Evolutionary conservation across 106 monocot genomes (phyloP), one percentile per base, ranked within the genome.

Genomic region (Phalaenopsis aphrodite): DNA sequence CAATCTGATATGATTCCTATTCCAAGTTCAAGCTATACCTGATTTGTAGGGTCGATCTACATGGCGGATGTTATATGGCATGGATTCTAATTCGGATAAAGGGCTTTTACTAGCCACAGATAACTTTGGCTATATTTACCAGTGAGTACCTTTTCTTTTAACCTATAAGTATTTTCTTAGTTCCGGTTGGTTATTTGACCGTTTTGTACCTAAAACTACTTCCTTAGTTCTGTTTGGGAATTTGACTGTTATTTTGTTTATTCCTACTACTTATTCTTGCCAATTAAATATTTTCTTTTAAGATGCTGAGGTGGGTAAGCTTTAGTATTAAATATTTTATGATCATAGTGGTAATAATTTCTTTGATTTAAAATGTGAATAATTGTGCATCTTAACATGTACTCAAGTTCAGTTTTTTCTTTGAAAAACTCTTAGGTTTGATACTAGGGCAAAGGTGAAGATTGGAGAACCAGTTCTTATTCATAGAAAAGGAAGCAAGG

Each of bases 51-150:
- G 93, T 42, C 89, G 93, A 30, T 80, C 87, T 68, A 90, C 79
- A 72, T 96, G 93, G 91, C 78, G 88, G 78, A 96, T 96, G 96
- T 42, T 96, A 52, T 96, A 96, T 87, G 96, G 96, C 37, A 86
- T 96, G 93, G 96, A 93, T 83, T 77, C 87, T 68, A 88, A 91
- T 56, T 24, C 79, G 85, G 96, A 93, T 52, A 96, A 90, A 85
- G 87, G 91, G 43, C 77, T 93, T 79, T 39, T 93, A 58, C 85
- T 93, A 72, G 91, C 87, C 55, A 91, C 89, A 52, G 96, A 96
- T 78, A 93, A 90, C 78, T 96, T 96, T 77, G 93, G 96, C 72
- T 91, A 86, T 80, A 86, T 96, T 79, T 90, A 96, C 83, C 75
- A 87, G 96, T 96, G 81, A 96, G 91, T 87, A 24, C 72, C 42